Evolutionary conservation across 2,329 filamentous ascomycete species (phyloP).

Genomic region (Seiridium unicorne): DNA sequence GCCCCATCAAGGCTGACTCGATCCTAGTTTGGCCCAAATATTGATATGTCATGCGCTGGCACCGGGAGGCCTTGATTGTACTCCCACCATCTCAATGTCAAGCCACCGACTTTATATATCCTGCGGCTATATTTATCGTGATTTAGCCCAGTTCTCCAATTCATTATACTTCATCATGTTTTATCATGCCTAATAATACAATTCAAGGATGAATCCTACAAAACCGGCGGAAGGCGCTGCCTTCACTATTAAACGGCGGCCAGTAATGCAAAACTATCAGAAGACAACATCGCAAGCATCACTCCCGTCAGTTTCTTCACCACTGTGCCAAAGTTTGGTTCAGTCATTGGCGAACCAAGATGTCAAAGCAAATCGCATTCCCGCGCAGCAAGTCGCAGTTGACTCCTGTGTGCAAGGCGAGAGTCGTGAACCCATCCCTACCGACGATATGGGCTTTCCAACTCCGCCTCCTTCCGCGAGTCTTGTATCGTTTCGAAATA

Average conservation of each 20-base stretch:
- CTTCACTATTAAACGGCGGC: neutral
- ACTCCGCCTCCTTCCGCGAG: neutral
- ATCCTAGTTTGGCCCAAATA: neutral
- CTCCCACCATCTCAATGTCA: too few relatives aligned
- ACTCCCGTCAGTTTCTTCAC: neutral
- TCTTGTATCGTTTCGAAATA: neutral
- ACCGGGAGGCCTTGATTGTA: neutral
- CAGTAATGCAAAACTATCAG: neutral
- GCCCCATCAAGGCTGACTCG: neutral
- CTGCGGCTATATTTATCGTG: too few relatives aligned
- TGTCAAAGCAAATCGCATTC: neutral
- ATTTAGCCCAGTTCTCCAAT: too few relatives aligned
- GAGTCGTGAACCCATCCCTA: too few relatives aligned
- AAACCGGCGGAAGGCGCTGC: neutral
- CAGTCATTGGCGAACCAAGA: neutral
- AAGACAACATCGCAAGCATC: neutral
- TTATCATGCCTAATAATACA: too few relatives aligned
- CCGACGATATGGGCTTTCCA: neutral
- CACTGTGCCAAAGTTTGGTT: neutral
- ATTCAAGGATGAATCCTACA: too few relatives aligned
- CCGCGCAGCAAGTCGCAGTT: neutral
- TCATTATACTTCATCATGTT: too few relatives aligned
- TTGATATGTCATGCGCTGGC: neutral
- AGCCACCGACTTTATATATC: too few relatives aligned
- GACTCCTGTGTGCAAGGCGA: neutral